Percentiles rank a stretch among this genome's conserved stretches.
phyloP scores from a whole-genome alignment of 176 grass and related monocot genomes.

The Zea mays region DNA sequence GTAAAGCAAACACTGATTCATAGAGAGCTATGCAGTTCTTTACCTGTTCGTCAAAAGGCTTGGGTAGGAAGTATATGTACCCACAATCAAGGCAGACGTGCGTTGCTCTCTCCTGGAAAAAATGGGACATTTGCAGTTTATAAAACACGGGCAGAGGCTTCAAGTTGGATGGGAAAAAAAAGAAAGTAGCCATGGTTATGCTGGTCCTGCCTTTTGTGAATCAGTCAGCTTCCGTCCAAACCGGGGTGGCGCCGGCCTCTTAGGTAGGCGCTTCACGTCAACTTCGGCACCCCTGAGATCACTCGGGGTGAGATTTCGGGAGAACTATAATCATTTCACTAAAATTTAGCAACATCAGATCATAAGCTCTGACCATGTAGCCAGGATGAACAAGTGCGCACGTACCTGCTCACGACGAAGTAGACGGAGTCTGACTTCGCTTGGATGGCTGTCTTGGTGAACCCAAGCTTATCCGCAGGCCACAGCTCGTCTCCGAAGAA shows the following conservation, averaged over 20 bases:
- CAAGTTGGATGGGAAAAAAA: background rate
- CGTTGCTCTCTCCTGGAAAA: slow-evolving; percentile 83
- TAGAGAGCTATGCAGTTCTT: slow-evolving; percentile 15
- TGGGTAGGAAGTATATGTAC: slow-evolving; percentile 85
- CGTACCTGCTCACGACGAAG: slow-evolving; percentile 86
- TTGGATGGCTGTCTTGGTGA: slow-evolving; percentile 96
- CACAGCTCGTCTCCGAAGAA: slow-evolving; percentile 96
- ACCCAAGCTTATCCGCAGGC: slow-evolving; percentile 98
- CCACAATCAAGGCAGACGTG: slow-evolving; percentile 96
- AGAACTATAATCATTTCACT: background rate
- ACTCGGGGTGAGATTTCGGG: slow-evolving; percentile 13
- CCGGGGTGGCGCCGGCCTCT: slow-evolving; percentile 82
- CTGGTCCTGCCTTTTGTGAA: slow-evolving; percentile 71
- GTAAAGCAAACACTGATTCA: slow-evolving; percentile 18
- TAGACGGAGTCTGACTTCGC: slow-evolving; percentile 95
- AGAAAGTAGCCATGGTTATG: background rate
- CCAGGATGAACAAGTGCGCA: background rate
- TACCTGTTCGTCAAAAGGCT: slow-evolving; percentile 96
- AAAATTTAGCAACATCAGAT: slow-evolving; percentile 14
- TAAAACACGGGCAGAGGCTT: slow-evolving; percentile 7
- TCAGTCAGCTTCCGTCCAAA: slow-evolving; percentile 81
- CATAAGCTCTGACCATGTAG: background rate
- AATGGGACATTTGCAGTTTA: background rate
- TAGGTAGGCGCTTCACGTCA: slow-evolving; percentile 83
- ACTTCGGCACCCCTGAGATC: slow-evolving; percentile 59